Base-by-base conservation (phyloP, 2,329 filamentous ascomycete genomes). In the Apiospora koreana region DNA sequence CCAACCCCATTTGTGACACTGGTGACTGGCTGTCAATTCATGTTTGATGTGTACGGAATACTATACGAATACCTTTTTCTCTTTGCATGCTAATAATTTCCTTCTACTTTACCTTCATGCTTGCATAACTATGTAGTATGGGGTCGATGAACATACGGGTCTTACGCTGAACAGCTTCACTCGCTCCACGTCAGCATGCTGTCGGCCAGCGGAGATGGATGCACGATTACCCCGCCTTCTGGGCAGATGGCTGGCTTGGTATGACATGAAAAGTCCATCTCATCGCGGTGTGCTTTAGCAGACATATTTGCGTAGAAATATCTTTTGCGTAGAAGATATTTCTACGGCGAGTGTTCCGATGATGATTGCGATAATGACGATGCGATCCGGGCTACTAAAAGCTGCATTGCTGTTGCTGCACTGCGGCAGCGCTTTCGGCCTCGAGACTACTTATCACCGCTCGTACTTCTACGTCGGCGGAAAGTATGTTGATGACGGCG, bases 401-500 rank as follows among this genome's bases (percentile, higher is more conserved):
- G 25, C 48, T 8, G 25, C 25, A 9, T 28, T 28, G 25, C 25
- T 54, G 48, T 31, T 28, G 48, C 48, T 54, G 14, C 25, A 54
- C 48, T 54, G 48, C 25, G 14, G 48, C 25, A 21, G 25, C 48
- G 25, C 25, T 14, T 21, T 31, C 6, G 16, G 48, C 3, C 48
- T 54, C 5, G 62, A 65, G 21, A 65, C n/a, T 14, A 25, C 38
- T 12, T 18, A 65, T 38, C 62, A n/a, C n/a, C 62, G 62, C n/a
- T 41, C 42, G 0, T 25, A 42, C 8, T 82, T 83, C 74, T 82
- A 81, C 69, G 75, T 80, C 10, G 82, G 81, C 45, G 82, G 82
- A 8, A 71, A 74, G 3, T 83, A 83, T 72, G 78, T 76, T 31
- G 65, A 74, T 25, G 74, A 80, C 65, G 75, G 73, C n/a, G 69